Conservation (phyloP, 345 rosid genomes). For the Citrus cavaleriei region DNA sequence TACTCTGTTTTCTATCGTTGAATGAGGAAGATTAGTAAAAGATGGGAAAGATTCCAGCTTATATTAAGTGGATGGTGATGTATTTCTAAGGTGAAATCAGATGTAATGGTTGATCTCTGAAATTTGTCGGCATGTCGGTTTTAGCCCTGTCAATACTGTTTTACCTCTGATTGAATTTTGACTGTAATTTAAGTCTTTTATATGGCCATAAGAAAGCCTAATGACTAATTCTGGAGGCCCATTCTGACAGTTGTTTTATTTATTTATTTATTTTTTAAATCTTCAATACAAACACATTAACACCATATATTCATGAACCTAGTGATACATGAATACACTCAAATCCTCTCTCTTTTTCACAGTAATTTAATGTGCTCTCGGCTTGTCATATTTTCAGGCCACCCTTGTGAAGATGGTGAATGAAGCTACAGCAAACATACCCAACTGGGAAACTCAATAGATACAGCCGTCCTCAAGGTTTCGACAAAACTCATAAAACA, state of each 20-base stretch:
- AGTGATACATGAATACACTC: neutral
- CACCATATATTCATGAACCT: neutral
- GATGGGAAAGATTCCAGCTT: neutral
- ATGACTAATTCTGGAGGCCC: too few relatives aligned
- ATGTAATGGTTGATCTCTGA: neutral
- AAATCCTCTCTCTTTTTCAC: neutral
- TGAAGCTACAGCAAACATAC: constrained; percentile 76
- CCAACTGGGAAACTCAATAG: constrained; percentile 52
- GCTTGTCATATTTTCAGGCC: constrained; percentile 40
- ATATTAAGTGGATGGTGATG: neutral
- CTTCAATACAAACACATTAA: neutral
- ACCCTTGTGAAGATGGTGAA: constrained; percentile 83
- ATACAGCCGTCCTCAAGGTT: neutral
- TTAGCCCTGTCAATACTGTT: neutral
- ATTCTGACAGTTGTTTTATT: too few relatives aligned
- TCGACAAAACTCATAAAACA: neutral
- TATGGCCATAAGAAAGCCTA: neutral
- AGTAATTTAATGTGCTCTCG: neutral
- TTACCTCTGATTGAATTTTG: neutral
- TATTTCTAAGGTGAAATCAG: neutral
- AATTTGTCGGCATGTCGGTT: neutral
- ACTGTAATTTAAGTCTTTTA: neutral
- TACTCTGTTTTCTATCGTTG: neutral
- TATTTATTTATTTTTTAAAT: neutral
- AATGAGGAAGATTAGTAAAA: neutral